Base-by-base conservation (phyloP, 208 protist species). In the Crithidia sp. region DNA sequence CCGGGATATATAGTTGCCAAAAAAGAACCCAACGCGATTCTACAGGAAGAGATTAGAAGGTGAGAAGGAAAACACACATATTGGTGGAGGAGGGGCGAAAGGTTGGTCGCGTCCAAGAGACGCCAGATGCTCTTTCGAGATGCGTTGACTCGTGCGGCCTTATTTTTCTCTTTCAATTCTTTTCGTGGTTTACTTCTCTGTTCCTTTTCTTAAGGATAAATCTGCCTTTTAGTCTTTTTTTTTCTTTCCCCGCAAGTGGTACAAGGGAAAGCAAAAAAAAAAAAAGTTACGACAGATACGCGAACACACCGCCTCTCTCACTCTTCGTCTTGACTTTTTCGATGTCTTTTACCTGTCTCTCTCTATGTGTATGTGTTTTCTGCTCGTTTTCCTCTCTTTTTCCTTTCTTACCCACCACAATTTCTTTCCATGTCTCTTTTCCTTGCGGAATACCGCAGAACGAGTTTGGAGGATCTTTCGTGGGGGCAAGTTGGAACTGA, bases 61-160 rank as follows among this genome's bases (percentile, higher is more conserved):
- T 7, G 52, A 65, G 36, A n/a, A 3, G 43, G 2, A 47, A 28
- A 28, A 28, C 28, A 28, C 28, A 28, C 28, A 28, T 28, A 28
- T 1, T 1, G 28, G 28, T 28, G 28, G 28, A 28, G 28, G 28
- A 28, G 0, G 37, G 37, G 28, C n/a, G 39, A 14, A 70, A n/a
- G 37, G 14, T 64, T 28, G 16, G 13, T 14, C 49, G 5, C 39
- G 64, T 59, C 64, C 64, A 68, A 68, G 52, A 68, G 39, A 68
- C 52, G 14, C 64, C 49, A 49, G 64, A 68, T 59, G 49, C 49
- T 49, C 39, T 3, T n/a, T 59, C 57, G 64, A 68, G 59, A 49
- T 71, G 66, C 55, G 52, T 37, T 71, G 66, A 71, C 4, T 55
- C 45, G 67, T 73, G 57, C 49, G 55, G 53, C 54, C 61, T 54